A percentile compares a stretch with the other conserved stretches of the same genome.
Conservation (phyloP, 768 basidiomycete species). For the Austroboletus eburneus region DNA sequence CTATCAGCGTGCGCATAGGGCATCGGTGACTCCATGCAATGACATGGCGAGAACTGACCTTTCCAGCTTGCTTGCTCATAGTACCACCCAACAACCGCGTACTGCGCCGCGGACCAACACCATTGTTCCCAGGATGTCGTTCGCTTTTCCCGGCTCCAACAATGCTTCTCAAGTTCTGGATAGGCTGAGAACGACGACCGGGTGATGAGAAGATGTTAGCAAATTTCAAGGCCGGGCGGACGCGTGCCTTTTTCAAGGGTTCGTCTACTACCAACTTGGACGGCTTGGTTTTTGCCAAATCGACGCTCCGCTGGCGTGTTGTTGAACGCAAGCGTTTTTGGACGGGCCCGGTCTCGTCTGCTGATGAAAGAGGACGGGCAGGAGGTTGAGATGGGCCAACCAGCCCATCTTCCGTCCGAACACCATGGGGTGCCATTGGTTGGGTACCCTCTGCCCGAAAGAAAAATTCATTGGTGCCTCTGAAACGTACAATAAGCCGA, state of each 20-base stretch:
- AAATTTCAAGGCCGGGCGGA: slow-evolving; percentile 83
- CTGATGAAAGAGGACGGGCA: slow-evolving; percentile 71
- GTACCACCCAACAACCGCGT: slow-evolving; percentile 63
- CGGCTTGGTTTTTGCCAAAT: slow-evolving; percentile 49
- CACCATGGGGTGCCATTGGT: slow-evolving; percentile 36
- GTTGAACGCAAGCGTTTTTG: slow-evolving; percentile 72
- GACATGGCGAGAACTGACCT: slow-evolving; percentile 40
- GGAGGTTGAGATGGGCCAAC: slow-evolving; percentile 44
- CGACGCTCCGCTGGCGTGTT: slow-evolving; percentile 48
- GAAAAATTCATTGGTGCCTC: slow-evolving; percentile 54
- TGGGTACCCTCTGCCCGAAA: slow-evolving; percentile 53
- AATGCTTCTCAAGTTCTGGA: slow-evolving; percentile 58
- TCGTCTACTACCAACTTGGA: slow-evolving; percentile 63
- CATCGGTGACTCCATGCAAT: not conserved
- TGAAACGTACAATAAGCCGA: slow-evolving; percentile 24
- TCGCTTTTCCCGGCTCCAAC: slow-evolving; percentile 50
- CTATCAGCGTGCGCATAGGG: slow-evolving; percentile 6
- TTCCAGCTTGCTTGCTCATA: slow-evolving; percentile 48
- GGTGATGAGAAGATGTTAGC: slow-evolving; percentile 86
- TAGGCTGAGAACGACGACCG: slow-evolving; percentile 73
- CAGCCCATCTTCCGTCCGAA: slow-evolving; percentile 39
- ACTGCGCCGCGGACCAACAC: slow-evolving; percentile 61
- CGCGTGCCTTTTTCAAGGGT: slow-evolving; percentile 86
- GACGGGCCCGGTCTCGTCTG: slow-evolving; percentile 77
- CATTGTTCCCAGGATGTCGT: slow-evolving; percentile 39